Evolutionary conservation across 2,329 filamentous ascomycete species (phyloP), one percentile per base, ranked within the genome.

Genomic region (Colletotrichum karsti): DNA sequence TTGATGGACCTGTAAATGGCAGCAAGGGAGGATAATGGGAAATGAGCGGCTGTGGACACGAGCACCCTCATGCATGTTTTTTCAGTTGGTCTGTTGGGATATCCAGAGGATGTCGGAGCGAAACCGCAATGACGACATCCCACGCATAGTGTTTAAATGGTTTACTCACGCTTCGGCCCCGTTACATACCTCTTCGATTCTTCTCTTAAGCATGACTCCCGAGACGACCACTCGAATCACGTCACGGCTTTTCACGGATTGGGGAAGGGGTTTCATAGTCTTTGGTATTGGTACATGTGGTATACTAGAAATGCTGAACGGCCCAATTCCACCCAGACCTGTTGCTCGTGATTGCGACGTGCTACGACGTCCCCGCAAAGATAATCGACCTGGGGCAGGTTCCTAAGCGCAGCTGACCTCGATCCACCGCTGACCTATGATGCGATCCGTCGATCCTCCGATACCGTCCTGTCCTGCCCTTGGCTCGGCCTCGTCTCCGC

Each of bases 21-120:
- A 24, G 12, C 28, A 44, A 20, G 18, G 22, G 48, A 22, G 53
- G 20, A 39, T 33, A 53, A 67, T 67, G 51, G 26, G 50, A 28
- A 56, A 42, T 9, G 37, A 37, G 51, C 28, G 22, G 53, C 22
- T 37, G 44, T 39, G 60, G 28, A 64, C 24, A 51, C 37, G 58
- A 64, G 33, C 37, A 58, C 44, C 42, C 41, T 53, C 44, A 33
- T 18, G 24, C 20, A 35, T 44, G 33, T 22, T 37, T 30, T 58
- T 56, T 55, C 20, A 50, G 26, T 60, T 56, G 28, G 37, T 53
- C 37, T 57, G 37, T 67, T 67, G 64, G 64, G 64, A 67, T 67
- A 67, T 67, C 64, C 64, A 67, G 64, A 58, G 64, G 64, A 67
- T 67, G 53, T 60, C 46, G 20, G 64, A 67, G 60, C 64, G 53